phyloP scores from a whole-genome alignment of 257 asterid genomes.

The Schizonepeta tenuifolia region DNA sequence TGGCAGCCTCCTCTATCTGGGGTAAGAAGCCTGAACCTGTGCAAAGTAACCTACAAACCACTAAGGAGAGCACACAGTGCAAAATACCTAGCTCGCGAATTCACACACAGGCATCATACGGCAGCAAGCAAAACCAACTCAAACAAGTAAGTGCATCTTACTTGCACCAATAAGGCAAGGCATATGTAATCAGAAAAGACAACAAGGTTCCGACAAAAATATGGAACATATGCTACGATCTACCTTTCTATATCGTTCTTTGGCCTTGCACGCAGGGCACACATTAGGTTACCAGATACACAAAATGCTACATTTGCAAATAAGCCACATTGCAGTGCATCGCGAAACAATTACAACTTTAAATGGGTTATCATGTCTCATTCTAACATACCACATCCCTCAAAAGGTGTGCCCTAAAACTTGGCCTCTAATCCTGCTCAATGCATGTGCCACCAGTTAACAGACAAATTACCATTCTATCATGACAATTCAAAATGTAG shows the following conservation, averaged over 20 bases:
- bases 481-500: slow-evolving; percentile 24
- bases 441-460: slow-evolving; percentile 46
- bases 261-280: slow-evolving; percentile 32
- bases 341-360: slow-evolving; percentile 43
- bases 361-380: slow-evolving; percentile 38
- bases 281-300: slow-evolving; percentile 30
- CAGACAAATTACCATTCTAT: slow-evolving; percentile 29
- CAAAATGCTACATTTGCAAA: slow-evolving; percentile 33
- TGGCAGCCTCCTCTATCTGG: no score
- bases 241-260: slow-evolving; percentile 19
- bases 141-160: not conserved
- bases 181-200: slow-evolving; percentile 5
- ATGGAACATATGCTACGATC: slow-evolving; percentile 19
- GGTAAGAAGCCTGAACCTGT: no score
- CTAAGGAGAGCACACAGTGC: not conserved
- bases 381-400: slow-evolving; percentile 45
- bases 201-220: slow-evolving; percentile 20
- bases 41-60: no score
- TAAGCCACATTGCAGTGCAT: slow-evolving; percentile 33
- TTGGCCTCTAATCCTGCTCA: slow-evolving; percentile 45
- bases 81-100: not conserved
- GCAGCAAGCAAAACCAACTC: not conserved
- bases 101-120: not conserved
- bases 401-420: slow-evolving; percentile 41
- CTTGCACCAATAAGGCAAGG: not conserved